Conservation (phyloP, 192 early-diverging fungal species). For the Backusella psychrophila region DNA sequence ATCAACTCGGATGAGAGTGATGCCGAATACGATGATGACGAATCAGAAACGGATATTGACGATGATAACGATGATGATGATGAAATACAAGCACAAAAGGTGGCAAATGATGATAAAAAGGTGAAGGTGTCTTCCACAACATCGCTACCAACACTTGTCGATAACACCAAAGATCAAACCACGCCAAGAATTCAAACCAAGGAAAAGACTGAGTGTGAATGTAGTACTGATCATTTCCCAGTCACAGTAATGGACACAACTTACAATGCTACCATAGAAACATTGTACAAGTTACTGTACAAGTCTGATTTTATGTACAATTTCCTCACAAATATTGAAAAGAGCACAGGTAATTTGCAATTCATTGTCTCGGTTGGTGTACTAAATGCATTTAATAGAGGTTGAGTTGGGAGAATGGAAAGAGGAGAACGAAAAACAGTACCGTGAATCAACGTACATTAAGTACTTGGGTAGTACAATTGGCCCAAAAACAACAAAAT, state of each 20-base stretch:
- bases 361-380: not conserved
- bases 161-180: not conserved
- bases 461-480: slow-evolving; percentile 40
- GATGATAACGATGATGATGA: not conserved
- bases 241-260: slow-evolving; percentile 41
- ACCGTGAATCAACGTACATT: slow-evolving; percentile 33
- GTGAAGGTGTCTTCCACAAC: not conserved
- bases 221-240: slow-evolving; percentile 46
- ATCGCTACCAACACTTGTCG: not conserved
- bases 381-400: slow-evolving; percentile 21
- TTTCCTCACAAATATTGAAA: slow-evolving; percentile 46
- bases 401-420: slow-evolving; percentile 40
- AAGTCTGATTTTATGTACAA: slow-evolving; percentile 43
- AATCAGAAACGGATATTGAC: not conserved
- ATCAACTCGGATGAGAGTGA: not conserved
- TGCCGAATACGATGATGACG: slow-evolving; percentile 4
- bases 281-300: slow-evolving; percentile 53
- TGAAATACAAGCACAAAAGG: slow-evolving; percentile 9
- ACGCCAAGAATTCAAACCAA: slow-evolving; percentile 18
- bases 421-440: not conserved
- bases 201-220: slow-evolving; percentile 45
- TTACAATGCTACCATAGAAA: slow-evolving; percentile 45
- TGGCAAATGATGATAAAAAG: not conserved
- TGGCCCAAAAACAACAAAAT: slow-evolving; percentile 57
- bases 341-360: slow-evolving; percentile 38